Base-by-base conservation (phyloP, 139 green algal species). In the Nannochloris sp. region DNA sequence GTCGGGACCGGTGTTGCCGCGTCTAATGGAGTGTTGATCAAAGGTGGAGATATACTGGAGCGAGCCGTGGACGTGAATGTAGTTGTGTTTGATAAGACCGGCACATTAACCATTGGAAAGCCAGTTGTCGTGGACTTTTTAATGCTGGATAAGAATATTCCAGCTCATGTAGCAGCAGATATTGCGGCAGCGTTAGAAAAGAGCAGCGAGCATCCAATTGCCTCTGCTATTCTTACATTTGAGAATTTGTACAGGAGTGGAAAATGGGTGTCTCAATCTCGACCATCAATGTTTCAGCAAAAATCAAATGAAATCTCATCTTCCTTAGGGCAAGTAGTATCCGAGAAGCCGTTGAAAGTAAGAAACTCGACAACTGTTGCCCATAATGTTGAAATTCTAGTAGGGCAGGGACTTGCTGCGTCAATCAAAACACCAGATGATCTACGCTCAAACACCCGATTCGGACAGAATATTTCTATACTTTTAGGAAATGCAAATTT, bases 61-160 rank as follows among this genome's bases (percentile, higher is more conserved):
- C 65, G 65, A 2, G 82, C 84, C 6, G 61, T 74, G 63, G 69
- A 78, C 3, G 70, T 92, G 26, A 13, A 30, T n/a, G 67, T 56
- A 12, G 73, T 98, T 1, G 82, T 88, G 25, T 86, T 97, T 62
- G 93, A 99, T 70, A 99, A 99, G 74, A 99, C 93, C 4, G 93
- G 93, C 44, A 99, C 93, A 0, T 70, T 99, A 3, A 99, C 93
- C 4, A 49, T 60, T 0, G 91, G 91, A 50, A 70, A 72, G 14
- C 83, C 87, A 20, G 60, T 62, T 23, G 86, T 97, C 1, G 65
- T 77, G 28, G 48, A 76, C 25, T 29, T 83, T 10, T 10, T 29
- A 1, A 16, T 30, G 28, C 5, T 68, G n/a, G 17, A n/a, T 17
- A 3, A 45, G 9, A 49, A 69, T 50, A 25, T 78, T 17, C 16